Conservation (phyloP, 768 basidiomycete species). For the Dacryopinax spathularia region DNA sequence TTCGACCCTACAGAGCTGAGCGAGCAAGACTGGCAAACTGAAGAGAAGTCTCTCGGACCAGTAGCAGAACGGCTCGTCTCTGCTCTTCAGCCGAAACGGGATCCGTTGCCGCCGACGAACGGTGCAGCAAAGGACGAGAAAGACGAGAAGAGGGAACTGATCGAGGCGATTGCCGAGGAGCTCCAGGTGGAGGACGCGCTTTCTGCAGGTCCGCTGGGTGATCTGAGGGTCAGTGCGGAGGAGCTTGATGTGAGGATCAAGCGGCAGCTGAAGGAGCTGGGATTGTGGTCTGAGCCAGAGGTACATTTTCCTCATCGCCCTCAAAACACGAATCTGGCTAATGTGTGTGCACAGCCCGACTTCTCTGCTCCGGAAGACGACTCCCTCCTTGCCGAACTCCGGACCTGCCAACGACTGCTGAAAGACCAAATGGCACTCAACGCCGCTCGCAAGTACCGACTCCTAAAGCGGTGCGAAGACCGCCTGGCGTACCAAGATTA, state of each 20-base stretch:
- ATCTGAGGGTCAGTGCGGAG: conserved; percentile 50
- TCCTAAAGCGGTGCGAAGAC: conserved; percentile 64
- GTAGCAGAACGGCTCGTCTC: conserved; percentile 55
- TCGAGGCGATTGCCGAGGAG: conserved; percentile 60
- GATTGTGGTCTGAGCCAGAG: conserved; percentile 26
- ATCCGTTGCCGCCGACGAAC: conserved; percentile 54
- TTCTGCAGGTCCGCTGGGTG: conserved; percentile 53
- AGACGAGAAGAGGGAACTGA: conserved; percentile 57
- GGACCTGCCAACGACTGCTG: conserved; percentile 74
- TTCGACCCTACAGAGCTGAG: conserved; percentile 59
- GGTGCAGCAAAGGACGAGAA: conserved; percentile 28
- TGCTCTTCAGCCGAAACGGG: conserved; percentile 41
- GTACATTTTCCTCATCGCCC: conserved; percentile 12
- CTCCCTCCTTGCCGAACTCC: conserved; percentile 79
- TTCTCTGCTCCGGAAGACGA: conserved; percentile 67
- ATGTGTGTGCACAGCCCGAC: conserved; percentile 39
- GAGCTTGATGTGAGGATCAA: conserved; percentile 46
- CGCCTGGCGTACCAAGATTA: conserved; percentile 88
- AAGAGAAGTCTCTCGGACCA: conserved; percentile 74
- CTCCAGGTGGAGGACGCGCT: conserved; percentile 56
- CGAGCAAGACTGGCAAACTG: conserved; percentile 53
- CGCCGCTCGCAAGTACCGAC: conserved; percentile 62
- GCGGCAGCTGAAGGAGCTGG: conserved; percentile 25
- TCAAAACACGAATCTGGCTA: too few species aligned
- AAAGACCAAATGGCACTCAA: conserved; percentile 65